A percentile compares a stretch with the other conserved stretches of the same genome.
Conservation (phyloP, 306 rosid species). For the Glycine latifolia region DNA sequence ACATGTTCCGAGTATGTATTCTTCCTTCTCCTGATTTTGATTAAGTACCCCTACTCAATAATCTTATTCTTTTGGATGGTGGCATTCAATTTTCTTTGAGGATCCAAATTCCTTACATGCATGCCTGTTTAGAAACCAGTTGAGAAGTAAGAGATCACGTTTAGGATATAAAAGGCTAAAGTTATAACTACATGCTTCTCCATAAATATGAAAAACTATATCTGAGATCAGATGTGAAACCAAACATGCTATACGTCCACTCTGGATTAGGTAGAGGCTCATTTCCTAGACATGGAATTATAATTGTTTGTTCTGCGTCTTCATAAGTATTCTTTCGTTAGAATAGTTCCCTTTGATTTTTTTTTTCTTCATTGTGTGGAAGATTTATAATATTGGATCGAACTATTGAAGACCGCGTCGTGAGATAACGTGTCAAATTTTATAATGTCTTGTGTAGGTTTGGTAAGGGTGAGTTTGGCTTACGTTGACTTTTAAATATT, state of each 20-base stretch:
- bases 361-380: background rate
- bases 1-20: slow-evolving; percentile 38
- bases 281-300: background rate
- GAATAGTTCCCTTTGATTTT: slow-evolving; percentile 29
- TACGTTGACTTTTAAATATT: slow-evolving; percentile 35
- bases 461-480: background rate
- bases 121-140: background rate
- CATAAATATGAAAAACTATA: background rate
- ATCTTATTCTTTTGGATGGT: background rate
- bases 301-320: slow-evolving; percentile 26
- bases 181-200: background rate
- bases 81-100: slow-evolving; percentile 1
- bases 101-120: background rate
- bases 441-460: slow-evolving; percentile 13
- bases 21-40: slow-evolving; percentile 28
- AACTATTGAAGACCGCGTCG: slow-evolving; percentile 3
- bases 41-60: background rate
- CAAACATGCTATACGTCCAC: background rate
- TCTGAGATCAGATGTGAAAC: background rate
- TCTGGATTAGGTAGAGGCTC: slow-evolving; percentile 9
- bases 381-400: background rate
- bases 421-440: slow-evolving; percentile 39
- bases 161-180: background rate
- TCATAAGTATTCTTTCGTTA: background rate
- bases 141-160: background rate